Evolutionary conservation across 2,329 filamentous ascomycete species (phyloP), one percentile per base, ranked within the genome.

Genomic region (Metarhizium anisopliae): DNA sequence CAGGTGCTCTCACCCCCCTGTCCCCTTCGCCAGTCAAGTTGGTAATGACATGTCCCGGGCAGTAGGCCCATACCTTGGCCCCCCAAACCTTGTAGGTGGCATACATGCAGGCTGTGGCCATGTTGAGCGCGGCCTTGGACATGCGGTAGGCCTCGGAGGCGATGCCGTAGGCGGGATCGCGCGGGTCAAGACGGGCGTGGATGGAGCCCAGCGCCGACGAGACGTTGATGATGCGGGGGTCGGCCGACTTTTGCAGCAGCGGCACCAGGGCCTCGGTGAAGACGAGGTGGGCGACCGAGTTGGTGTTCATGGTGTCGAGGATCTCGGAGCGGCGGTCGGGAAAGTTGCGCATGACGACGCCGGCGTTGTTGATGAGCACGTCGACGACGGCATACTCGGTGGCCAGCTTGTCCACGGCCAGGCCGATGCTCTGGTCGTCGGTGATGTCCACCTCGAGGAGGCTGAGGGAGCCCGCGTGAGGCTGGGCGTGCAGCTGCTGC

Each of bases 321-420:
- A 60, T 36, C 7, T 56, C 50, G 2, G 42, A 32, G 18, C 58
- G 25, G 4, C 38, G 36, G 29, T 57, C 73, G 54, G 70, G 63
- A 1, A 73, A 74, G 51, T 78, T 74, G 55, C 75, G 72, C 13
- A 80, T 74, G 4, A 75, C 68, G 47, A 86, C 79, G 5, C 84
- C 85, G 1, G 85, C 84, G 56, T 77, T 79, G 69, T 77, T 79
- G 69, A 82, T 72, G 14, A 85, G 72, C 47, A 86, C 77, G 59
- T 84, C 80, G 53, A 88, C 75, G 45, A 61, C 65, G 43, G 66
- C 68, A 60, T 79, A 75, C 55, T 76, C 74, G 50, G 71, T 66
- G 6, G 73, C 69, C 49, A 87, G 70, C 45, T 81, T 73, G 2
- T 79, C 63, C 20, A 77, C 77, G 13, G 84, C 72, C 1, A 74